Conservation (phyloP, 345 rosid species). For the Citrus cavaleriei region DNA sequence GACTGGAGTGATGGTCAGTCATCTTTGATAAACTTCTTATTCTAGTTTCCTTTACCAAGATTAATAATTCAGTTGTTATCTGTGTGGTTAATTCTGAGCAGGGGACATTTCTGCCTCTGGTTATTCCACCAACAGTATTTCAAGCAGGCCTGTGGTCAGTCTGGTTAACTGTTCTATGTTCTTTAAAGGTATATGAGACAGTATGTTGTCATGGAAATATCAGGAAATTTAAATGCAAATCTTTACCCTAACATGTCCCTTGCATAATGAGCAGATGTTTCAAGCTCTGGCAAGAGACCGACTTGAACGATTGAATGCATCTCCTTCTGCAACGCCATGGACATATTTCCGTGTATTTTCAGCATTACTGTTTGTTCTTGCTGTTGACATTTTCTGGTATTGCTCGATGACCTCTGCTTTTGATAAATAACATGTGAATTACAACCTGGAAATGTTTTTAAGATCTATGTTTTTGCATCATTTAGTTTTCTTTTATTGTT, state of each 20-base stretch:
- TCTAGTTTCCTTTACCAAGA: not conserved
- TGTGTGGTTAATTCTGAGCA: conserved; percentile 28
- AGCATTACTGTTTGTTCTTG: conserved; percentile 68
- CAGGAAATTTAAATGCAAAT: not conserved
- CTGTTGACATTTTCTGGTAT: conserved; percentile 79
- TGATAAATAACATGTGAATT: not conserved
- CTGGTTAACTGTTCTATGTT: conserved; percentile 83
- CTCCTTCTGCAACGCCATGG: conserved; percentile 90
- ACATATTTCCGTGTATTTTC: conserved; percentile 87
- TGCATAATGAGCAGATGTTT: conserved; percentile 64
- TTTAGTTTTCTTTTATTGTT: not conserved
- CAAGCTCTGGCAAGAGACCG: conserved; percentile 99
- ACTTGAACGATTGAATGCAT: conserved; percentile 90
- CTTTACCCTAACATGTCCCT: not conserved
- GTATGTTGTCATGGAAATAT: conserved; percentile 5
- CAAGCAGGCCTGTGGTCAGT: conserved; percentile 84
- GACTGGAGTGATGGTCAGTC: conserved; percentile 8
- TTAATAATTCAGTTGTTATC: not conserved
- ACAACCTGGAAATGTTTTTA: not conserved
- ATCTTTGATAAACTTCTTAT: not conserved
- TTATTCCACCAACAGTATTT: conserved; percentile 77
- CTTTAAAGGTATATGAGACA: conserved; percentile 61
- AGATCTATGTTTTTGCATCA: not conserved
- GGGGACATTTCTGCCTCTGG: conserved; percentile 92
- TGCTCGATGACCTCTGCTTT: conserved; percentile 16